Evolutionary conservation across 1,139 yeast genomes (phyloP).

Genomic region (Debaryomycetaceae sp.): DNA sequence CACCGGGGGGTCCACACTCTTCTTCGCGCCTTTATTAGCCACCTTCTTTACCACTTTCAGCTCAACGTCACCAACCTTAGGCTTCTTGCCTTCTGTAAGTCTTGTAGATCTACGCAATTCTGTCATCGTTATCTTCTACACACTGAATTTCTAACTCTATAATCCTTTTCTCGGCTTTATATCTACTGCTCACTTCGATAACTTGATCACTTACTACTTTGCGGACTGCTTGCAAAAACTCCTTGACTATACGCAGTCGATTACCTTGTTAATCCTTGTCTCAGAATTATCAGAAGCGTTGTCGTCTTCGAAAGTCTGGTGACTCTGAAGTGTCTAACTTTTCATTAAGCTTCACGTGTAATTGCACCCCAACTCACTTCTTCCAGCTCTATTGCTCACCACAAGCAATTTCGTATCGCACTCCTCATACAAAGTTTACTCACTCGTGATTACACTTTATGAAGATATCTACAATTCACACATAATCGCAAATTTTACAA

Average conservation of each 20-base stretch:
- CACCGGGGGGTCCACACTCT: background rate
- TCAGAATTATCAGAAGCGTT: no score
- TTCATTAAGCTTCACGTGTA: background rate
- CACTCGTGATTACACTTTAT: background rate
- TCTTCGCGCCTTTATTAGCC: background rate
- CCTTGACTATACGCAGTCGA: no score
- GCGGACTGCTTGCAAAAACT: no score
- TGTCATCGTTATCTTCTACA: conserved; percentile 28
- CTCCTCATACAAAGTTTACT: background rate
- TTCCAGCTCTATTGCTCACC: background rate
- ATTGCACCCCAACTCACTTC: background rate
- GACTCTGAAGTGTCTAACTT: no score
- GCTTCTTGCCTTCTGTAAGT: conserved; percentile 24
- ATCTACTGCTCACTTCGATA: no score
- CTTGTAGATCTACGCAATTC: conserved; percentile 56
- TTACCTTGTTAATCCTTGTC: no score
- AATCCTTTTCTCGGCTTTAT: no score
- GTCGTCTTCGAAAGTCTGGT: no score
- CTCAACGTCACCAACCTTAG: conserved; percentile 5
- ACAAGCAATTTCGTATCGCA: background rate
- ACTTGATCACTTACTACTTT: no score
- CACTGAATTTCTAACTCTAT: no score
- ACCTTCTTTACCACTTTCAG: background rate
- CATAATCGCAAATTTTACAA: background rate
- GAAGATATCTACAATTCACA: background rate